These are phyloP conservation scores for Dactylorhiza incarnata DNA, from an alignment of 106 monocot genomes.

Conservation along the genomic window DNA sequence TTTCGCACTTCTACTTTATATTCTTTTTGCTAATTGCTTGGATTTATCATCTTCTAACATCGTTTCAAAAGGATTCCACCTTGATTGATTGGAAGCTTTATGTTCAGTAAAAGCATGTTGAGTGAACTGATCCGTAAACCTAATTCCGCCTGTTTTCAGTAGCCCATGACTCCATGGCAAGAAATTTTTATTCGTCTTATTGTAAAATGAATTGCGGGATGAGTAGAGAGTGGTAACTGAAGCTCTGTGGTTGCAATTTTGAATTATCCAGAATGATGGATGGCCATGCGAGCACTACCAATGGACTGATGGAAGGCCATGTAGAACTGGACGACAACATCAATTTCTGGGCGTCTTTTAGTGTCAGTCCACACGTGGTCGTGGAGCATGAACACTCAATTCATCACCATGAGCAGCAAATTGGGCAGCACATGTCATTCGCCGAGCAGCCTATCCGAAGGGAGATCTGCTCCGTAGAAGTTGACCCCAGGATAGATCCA, in stretches of 20 bases:
- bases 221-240: background rate
- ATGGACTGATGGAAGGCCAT: constrained; percentile 38
- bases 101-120: background rate
- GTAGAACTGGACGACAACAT: constrained; percentile 61
- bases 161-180: background rate
- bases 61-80: background rate
- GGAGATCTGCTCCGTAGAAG: constrained; percentile 47
- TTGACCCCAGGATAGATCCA: constrained; percentile 49
- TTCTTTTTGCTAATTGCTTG: background rate
- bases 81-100: constrained; percentile 5
- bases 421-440: constrained; percentile 22
- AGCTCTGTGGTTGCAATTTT: background rate
- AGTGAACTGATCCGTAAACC: background rate
- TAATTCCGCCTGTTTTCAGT: background rate
- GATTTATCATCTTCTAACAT: background rate
- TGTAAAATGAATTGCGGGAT: constrained; percentile 1
- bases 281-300: constrained; percentile 23
- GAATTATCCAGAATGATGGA: constrained; percentile 24
- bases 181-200: background rate
- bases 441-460: constrained; percentile 30
- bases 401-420: constrained; percentile 19
- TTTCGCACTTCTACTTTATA: background rate
- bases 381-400: constrained; percentile 20
- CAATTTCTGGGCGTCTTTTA: constrained; percentile 58
- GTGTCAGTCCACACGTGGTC: constrained; percentile 53